A percentile compares a stretch with the other conserved stretches of the same genome.
Conservation (phyloP, 2,329 filamentous ascomycete species). For the Ophiocordyceps camponoti-rufipedis region DNA sequence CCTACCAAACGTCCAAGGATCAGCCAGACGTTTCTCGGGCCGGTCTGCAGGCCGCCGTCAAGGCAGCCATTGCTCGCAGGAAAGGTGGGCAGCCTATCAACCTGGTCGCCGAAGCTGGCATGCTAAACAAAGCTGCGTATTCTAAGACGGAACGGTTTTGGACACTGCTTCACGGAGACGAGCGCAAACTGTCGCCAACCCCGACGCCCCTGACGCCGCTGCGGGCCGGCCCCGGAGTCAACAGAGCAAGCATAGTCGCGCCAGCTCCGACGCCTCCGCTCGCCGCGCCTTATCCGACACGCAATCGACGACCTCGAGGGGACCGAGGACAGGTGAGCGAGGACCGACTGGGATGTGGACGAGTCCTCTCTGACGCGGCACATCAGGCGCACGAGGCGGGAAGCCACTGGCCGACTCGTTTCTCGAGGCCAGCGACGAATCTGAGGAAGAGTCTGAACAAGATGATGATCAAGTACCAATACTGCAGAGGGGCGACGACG, state of each 20-base stretch:
- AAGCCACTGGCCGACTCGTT: slow-evolving; percentile 33
- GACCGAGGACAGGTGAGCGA: slow-evolving; percentile 12
- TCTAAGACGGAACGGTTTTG: slow-evolving; percentile 17
- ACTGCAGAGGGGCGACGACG: slow-evolving; percentile 48
- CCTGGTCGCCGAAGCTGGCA: neutral
- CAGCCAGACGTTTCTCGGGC: slow-evolving; percentile 55
- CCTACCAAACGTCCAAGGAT: slow-evolving; percentile 54
- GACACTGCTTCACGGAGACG: slow-evolving; percentile 31
- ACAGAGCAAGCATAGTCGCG: slow-evolving; percentile 48
- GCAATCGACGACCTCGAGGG: slow-evolving; percentile 17
- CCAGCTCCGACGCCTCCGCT: slow-evolving; percentile 52
- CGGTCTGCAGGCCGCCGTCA: slow-evolving; percentile 59
- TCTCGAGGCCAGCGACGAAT: slow-evolving; percentile 36
- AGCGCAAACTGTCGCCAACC: slow-evolving; percentile 42
- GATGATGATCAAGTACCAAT: slow-evolving; percentile 51
- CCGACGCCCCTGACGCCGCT: slow-evolving; percentile 34
- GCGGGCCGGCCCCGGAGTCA: slow-evolving; percentile 36
- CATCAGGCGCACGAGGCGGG: slow-evolving; percentile 33
- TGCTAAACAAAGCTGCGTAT: neutral
- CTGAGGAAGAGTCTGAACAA: slow-evolving; percentile 45
- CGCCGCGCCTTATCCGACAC: slow-evolving; percentile 33
- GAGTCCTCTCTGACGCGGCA: slow-evolving; percentile 4
- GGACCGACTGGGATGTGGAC: neutral
- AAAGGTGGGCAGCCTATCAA: slow-evolving; percentile 36
- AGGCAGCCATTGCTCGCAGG: slow-evolving; percentile 47